Evolutionary conservation across 352 stramenopile genomes (phyloP), one percentile per base, ranked within the genome.

Genomic region (Pythium utonaiense): DNA sequence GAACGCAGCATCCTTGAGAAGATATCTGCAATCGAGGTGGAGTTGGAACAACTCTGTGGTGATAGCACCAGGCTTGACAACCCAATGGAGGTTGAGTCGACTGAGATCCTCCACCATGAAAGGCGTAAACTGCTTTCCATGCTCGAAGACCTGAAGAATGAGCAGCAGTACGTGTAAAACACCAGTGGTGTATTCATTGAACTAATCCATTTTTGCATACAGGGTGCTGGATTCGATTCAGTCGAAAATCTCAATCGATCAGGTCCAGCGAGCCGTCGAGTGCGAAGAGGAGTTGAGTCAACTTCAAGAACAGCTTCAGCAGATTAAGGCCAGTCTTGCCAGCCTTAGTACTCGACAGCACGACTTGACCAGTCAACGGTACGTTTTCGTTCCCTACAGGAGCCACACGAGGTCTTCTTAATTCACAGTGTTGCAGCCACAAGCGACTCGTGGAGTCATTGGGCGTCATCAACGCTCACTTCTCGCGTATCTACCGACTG

Each of bases 401-500:
- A n/a, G 1, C 41, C 12, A 9, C 10, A 31, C 21, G 17, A 21
- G 2, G 22, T 3, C 6, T 3, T 55, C 33, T 17, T 6, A 14
- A 6, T 22, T 8, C 8, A 53, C 12, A 25, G 0, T 38, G 47
- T 47, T 47, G 3, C 24, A 67, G 61, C 8, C 40, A 67, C 30
- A 36, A 36, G 14, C 33, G 24, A 36, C 40, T 67, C 1, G 38
- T 55, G 5, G 50, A 22, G 8, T 42, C 60, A 10, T 45, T 76
- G 5, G 38, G 27, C 16, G 16, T 27, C 13, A 53, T 73, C 30
- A 76, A 74, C 45, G 40, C 44, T 1, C 69, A 62, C 47, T 64
- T 76, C 9, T 70, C 58, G 6, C 36, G 38, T 3, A 61, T 74
- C 7, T 76, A 76, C 50, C 66, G 64, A 19, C 16, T 64, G 10